Base-by-base conservation (phyloP, 1,284 basidiomycete species). In the Trichosporon faecale region DNA sequence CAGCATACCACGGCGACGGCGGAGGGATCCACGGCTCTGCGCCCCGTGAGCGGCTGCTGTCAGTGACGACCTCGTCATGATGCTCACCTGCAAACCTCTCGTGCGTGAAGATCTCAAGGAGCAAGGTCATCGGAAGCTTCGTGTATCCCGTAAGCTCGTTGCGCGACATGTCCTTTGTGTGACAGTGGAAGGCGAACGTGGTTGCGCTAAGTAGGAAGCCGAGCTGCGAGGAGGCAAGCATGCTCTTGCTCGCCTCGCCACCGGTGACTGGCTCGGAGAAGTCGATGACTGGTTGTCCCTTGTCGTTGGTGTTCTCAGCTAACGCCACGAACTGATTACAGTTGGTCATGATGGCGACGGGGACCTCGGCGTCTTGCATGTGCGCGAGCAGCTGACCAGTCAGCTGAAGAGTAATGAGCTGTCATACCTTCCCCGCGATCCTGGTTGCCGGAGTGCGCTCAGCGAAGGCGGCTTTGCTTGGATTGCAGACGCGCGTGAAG, bases 321-420 rank as follows among this genome's bases (percentile, higher is more conserved):
- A 72, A 18, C 2, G 44, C 44, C 55, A 70, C 55, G 29, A 72
- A 72, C 16, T 60, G 64, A 31, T 66, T 68, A 52, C 71, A 72
- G 65, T 72, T 72, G 64, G 71, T 67, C 27, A 72, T 12, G 33
- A 72, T 27, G 0, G 64, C 66, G 4, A 69, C 21, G 1, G 33
- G 14, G 8, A 65, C 46, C 23, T 57, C 35, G 16, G 8, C 27
- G 7, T 29, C 35, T 8, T 46, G 23, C 71, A 72, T 65, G n/a
- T 60, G 23, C 3, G 18, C 37, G 6, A 65, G 12, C 6, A 66
- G 12, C 68, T 65, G 31, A 35, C 18, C 4, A 3, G 49, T 68
- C 16, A 68, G 49, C 14, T 7, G 11, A 2, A 16, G 25, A 16
- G 8, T 6, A 6, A 11, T 11, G 16, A 1, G 2, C 11, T 1